A percentile compares a stretch with the other conserved stretches of the same genome.
Conservation (phyloP, 306 rosid species). For the Myrica gale region DNA sequence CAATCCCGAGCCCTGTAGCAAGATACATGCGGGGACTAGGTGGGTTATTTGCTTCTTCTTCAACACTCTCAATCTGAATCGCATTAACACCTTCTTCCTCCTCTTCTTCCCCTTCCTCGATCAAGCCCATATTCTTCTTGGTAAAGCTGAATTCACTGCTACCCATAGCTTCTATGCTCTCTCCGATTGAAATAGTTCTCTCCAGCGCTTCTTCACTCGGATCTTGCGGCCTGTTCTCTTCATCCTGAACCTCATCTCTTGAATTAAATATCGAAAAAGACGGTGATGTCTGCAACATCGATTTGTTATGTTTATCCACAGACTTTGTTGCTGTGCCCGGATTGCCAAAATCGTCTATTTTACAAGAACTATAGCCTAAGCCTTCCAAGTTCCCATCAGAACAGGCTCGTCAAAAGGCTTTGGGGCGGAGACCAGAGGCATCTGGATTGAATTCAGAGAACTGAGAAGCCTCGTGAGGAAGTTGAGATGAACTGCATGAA, state of each 20-base stretch:
- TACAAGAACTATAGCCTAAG: slow-evolving; percentile 9
- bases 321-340: slow-evolving; percentile 21
- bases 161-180: slow-evolving; percentile 24
- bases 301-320: neutral
- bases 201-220: slow-evolving; percentile 26
- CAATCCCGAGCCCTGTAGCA: slow-evolving; percentile 67
- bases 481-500: slow-evolving; percentile 11
- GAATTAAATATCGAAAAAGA: slow-evolving; percentile 55
- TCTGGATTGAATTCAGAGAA: slow-evolving; percentile 10
- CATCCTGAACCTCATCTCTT: slow-evolving; percentile 28
- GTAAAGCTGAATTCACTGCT: slow-evolving; percentile 50
- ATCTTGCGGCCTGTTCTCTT: slow-evolving; percentile 25
- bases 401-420: slow-evolving; percentile 1
- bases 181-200: slow-evolving; percentile 34
- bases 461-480: slow-evolving; percentile 4
- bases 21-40: slow-evolving; percentile 65
- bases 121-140: slow-evolving; percentile 49
- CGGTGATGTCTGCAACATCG: slow-evolving; percentile 51
- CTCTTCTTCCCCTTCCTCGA: slow-evolving; percentile 58
- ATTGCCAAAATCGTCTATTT: slow-evolving; percentile 30
- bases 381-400: slow-evolving; percentile 18
- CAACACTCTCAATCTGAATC: slow-evolving; percentile 34
- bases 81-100: slow-evolving; percentile 33
- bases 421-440: neutral
- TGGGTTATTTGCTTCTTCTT: slow-evolving; percentile 39